Conservation (phyloP, 768 basidiomycete genomes). For the Tephrocybe rancida region DNA sequence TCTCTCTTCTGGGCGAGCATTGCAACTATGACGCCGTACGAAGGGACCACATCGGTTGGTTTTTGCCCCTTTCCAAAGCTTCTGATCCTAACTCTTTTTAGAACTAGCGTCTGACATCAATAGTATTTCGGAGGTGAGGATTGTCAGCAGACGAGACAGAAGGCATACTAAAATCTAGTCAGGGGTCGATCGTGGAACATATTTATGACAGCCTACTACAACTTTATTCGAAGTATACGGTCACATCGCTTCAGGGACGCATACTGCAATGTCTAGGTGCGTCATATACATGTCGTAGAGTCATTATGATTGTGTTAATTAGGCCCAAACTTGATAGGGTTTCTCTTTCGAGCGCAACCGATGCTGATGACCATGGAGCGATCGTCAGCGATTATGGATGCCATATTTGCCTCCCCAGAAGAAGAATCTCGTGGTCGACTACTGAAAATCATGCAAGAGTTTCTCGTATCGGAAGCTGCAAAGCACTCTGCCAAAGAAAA, state of each 20-base stretch:
- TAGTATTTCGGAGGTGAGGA: slow-evolving; percentile 54
- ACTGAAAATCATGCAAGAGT: slow-evolving; percentile 90
- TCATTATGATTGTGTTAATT: background rate
- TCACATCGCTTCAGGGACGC: slow-evolving; percentile 63
- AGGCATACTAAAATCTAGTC: slow-evolving; percentile 1
- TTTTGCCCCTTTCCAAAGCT: background rate
- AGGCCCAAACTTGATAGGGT: slow-evolving; percentile 53
- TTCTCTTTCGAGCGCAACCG: slow-evolving; percentile 90
- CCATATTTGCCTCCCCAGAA: slow-evolving; percentile 76
- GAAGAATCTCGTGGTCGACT: slow-evolving; percentile 74
- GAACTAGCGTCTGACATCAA: slow-evolving; percentile 61
- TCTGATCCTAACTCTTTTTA: slow-evolving; percentile 20
- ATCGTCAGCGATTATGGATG: slow-evolving; percentile 87
- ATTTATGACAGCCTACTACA: slow-evolving; percentile 74
- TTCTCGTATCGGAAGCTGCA: slow-evolving; percentile 78
- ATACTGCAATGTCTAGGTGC: slow-evolving; percentile 85
- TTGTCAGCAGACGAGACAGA: background rate
- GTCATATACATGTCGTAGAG: slow-evolving; percentile 16
- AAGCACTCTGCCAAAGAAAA: slow-evolving; percentile 79
- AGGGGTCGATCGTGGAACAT: slow-evolving; percentile 81
- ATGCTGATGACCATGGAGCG: slow-evolving; percentile 83
- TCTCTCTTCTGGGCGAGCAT: slow-evolving; percentile 84
- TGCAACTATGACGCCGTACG: slow-evolving; percentile 86
- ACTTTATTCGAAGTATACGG: slow-evolving; percentile 69
- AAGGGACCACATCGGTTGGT: slow-evolving; percentile 58